Evolutionary conservation across 768 basidiomycete genomes (phyloP), one percentile per base, ranked within the genome.

Genomic region (Leucocoprinus sp.): DNA sequence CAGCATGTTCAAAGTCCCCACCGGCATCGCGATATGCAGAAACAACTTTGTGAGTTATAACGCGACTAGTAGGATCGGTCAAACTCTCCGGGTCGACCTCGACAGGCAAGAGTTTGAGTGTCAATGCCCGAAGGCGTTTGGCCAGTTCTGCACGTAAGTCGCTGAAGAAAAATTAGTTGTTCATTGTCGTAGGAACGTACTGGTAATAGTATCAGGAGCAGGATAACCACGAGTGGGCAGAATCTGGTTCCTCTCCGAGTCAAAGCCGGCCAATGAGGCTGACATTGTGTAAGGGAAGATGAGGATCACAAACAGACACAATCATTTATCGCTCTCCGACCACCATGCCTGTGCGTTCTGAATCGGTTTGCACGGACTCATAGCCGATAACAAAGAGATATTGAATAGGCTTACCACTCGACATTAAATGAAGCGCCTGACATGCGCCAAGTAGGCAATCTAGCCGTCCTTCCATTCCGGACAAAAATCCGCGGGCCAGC

Each of bases 401-500:
- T 4, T 11, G 31, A 7, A 50, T 48, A 98, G 96, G 95, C 95
- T 17, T 99, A 99, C 61, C 95, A 99, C 64, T 97, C 96, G 2
- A 69, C 88, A 4, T 79, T 93, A 62, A 96, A 96, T 65, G 90
- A 92, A 50, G 78, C 81, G 34, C 74, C 77, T 26, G 87, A 95
- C 60, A 73, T 78, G 17, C 75, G 85, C 48, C 82, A 82, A 59
- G 82, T 93, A 42, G 96, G 96, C 41, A 98, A 97, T 62, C 77
- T 92, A 62, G 74, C 83, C 43, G 68, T 98, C 57, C 71, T 98
- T 50, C 93, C 96, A 24, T 88, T 99, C 66, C 84, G 79, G 63
- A 92, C 92, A 43, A 84, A 77, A 63, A 78, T 95, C 58, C 82
- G 96, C 48, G 96, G 96, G 18, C 92, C 95, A 54, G 92, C 96